Evolutionary conservation across 2,329 filamentous ascomycete genomes (phyloP).

Genomic region (Ascochyta fabae): DNA sequence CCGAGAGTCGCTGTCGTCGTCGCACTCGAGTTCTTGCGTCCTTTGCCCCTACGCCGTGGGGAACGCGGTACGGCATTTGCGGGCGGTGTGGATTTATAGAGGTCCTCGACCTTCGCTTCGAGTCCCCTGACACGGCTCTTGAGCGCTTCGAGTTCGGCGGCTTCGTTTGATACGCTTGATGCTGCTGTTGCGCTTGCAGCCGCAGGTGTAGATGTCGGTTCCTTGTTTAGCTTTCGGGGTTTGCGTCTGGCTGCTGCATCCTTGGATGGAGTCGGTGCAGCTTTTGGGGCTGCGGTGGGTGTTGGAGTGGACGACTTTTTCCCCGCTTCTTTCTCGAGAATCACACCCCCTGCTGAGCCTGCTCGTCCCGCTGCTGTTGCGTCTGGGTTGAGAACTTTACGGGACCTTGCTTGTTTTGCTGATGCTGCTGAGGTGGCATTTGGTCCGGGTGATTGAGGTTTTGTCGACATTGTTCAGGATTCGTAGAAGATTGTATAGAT

Average conservation of each 20-base stretch:
- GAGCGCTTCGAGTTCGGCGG: constrained; percentile 43
- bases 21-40: constrained; percentile 34
- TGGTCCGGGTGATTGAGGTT: constrained; percentile 34
- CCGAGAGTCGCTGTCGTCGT: constrained; percentile 30
- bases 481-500: neutral
- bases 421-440: constrained; percentile 25
- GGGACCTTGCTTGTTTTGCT: constrained; percentile 32
- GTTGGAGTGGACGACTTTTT: constrained; percentile 11
- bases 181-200: constrained; percentile 3
- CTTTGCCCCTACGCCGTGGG: constrained; percentile 42
- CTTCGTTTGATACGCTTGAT: constrained; percentile 6
- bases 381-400: constrained; percentile 23
- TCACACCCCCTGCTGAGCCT: constrained; percentile 40
- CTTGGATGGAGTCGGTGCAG: constrained; percentile 18
- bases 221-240: constrained; percentile 45
- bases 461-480: constrained; percentile 30
- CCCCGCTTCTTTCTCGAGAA: constrained; percentile 27
- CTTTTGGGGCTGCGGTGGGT: constrained; percentile 1
- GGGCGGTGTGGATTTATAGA: constrained; percentile 32
- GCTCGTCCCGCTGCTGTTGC: constrained; percentile 23
- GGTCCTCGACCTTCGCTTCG: constrained; percentile 47
- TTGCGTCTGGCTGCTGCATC: constrained; percentile 26
- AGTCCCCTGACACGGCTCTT: constrained; percentile 45
- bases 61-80: constrained; percentile 30
- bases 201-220: constrained; percentile 24